Evolutionary conservation across 1,139 yeast species (phyloP).

Genomic region (Taphrina pruni): DNA sequence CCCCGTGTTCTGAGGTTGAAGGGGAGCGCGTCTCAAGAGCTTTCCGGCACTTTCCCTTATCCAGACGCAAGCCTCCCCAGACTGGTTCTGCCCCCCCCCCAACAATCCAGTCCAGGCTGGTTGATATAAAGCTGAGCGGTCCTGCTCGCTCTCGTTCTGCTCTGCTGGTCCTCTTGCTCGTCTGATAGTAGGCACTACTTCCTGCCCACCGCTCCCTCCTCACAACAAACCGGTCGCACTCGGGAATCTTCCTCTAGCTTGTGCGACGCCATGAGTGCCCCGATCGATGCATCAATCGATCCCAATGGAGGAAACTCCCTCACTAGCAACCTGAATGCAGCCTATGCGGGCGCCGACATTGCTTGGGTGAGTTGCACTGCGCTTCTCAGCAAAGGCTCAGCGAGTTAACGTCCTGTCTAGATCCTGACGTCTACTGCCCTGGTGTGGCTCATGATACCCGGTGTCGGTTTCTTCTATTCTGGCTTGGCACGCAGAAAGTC

Average conservation of each 20-base stretch:
- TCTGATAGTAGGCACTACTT: not conserved
- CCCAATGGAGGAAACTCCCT: slow-evolving; percentile 40
- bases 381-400: not conserved
- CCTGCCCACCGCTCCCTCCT: no score
- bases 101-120: no score
- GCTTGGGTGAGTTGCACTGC: slow-evolving; percentile 53
- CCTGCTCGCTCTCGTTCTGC: no score
- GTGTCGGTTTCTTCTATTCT: slow-evolving; percentile 88
- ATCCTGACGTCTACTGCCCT: slow-evolving; percentile 63
- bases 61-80: not conserved
- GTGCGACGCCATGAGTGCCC: not conserved
- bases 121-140: no score
- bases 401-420: not conserved
- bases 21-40: not conserved
- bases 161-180: no score
- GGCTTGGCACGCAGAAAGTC: slow-evolving; percentile 92
- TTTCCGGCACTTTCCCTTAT: slow-evolving; percentile 7
- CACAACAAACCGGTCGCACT: no score
- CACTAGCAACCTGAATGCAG: slow-evolving; percentile 44
- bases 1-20: no score
- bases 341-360: slow-evolving; percentile 61
- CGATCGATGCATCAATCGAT: slow-evolving; percentile 21
- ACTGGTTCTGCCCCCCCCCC: no score
- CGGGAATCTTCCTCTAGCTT: not conserved
- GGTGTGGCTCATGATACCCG: slow-evolving; percentile 93